Conservation (phyloP, 2,329 filamentous ascomycete genomes). For the Capronia epimyces region DNA sequence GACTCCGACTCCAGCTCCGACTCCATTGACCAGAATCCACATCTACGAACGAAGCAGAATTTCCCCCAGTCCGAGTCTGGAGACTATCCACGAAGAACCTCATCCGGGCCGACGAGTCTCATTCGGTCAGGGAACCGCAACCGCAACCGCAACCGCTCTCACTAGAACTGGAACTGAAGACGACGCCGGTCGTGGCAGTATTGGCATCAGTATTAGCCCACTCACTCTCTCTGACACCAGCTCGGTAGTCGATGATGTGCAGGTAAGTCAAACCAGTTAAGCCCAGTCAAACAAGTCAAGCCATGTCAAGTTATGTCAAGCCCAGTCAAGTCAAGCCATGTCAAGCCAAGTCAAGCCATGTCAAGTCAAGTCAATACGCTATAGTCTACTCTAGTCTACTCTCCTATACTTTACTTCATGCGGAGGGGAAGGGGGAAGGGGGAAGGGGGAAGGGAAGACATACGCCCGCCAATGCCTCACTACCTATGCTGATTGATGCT, state of each 20-base stretch:
- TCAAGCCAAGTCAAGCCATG: too few relatives aligned
- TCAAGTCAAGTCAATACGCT: too few relatives aligned
- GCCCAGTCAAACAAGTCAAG: not conserved
- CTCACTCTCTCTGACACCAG: constrained; percentile 4
- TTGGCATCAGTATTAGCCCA: constrained; percentile 6
- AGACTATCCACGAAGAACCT: constrained; percentile 18
- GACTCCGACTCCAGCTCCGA: not conserved
- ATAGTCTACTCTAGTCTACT: too few relatives aligned
- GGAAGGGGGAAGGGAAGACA: too few relatives aligned
- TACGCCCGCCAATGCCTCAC: too few relatives aligned
- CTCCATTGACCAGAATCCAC: constrained; percentile 6
- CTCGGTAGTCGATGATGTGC: not conserved
- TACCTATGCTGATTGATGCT: too few relatives aligned
- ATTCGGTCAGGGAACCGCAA: not conserved
- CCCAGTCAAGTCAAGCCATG: too few relatives aligned
- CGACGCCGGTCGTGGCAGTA: not conserved
- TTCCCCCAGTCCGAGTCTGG: constrained; percentile 11
- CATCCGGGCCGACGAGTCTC: constrained; percentile 11
- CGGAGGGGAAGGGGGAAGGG: too few relatives aligned
- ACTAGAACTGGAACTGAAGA: not conserved
- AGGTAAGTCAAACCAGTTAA: not conserved
- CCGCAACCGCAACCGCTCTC: too few relatives aligned
- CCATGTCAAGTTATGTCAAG: too few relatives aligned
- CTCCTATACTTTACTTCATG: too few relatives aligned
- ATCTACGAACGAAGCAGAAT: constrained; percentile 5